These are phyloP conservation scores for Monilinia vaccinii-corymbosi DNA, from an alignment of 2,329 filamentous ascomycete genomes.

Conservation along the genomic window DNA sequence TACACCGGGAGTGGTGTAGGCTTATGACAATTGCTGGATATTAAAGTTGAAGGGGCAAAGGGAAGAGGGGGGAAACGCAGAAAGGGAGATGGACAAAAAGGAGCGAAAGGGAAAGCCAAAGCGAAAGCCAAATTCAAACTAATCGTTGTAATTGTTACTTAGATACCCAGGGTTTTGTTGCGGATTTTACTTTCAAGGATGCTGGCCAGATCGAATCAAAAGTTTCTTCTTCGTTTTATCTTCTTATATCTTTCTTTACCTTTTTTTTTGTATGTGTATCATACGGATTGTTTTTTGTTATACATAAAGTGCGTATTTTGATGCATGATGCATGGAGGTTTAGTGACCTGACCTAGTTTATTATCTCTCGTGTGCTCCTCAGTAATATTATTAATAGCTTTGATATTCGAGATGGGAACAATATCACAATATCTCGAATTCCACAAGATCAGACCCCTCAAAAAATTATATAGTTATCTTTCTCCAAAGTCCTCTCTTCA, in stretches of 20 bases:
- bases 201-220: background rate
- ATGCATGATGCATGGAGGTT: background rate
- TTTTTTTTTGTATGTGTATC: too few relatives aligned
- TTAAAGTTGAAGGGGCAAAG: background rate
- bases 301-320: background rate
- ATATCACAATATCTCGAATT: background rate
- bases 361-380: background rate
- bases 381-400: too few relatives aligned
- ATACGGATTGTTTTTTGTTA: background rate
- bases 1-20: constrained; percentile 28
- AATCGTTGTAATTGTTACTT: background rate
- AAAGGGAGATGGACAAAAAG: too few relatives aligned
- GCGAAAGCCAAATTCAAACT: background rate
- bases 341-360: background rate
- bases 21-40: constrained; percentile 14
- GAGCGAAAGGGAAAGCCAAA: background rate
- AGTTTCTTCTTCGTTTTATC: background rate
- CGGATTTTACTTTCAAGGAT: background rate
- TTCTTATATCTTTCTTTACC: too few relatives aligned
- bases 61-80: background rate
- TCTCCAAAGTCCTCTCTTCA: too few relatives aligned
- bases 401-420: background rate
- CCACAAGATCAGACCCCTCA: background rate
- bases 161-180: background rate
- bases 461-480: too few relatives aligned